These are phyloP conservation scores for Rubroboletus pulcherrimus DNA, from an alignment of 768 basidiomycete genomes.

Conservation along the genomic window DNA sequence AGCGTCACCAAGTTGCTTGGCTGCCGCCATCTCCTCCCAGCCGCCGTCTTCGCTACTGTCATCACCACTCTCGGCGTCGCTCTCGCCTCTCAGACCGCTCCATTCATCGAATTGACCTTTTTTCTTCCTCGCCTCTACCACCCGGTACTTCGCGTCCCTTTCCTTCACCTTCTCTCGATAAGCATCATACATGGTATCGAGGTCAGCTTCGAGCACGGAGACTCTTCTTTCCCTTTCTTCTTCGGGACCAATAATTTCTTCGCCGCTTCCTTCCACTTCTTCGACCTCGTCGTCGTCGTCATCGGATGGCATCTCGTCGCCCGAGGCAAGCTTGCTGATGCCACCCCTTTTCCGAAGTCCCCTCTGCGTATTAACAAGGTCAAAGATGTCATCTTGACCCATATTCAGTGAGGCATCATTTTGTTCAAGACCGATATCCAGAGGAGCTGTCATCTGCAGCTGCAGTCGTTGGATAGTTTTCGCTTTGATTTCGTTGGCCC, in stretches of 20 bases:
- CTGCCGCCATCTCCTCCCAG: conserved; percentile 62
- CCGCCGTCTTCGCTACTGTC: conserved; percentile 51
- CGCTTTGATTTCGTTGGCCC: conserved; percentile 83
- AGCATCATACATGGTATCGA: conserved; percentile 85
- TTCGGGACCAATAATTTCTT: conserved; percentile 53
- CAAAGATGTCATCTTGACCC: conserved; percentile 87
- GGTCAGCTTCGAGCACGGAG: conserved; percentile 68
- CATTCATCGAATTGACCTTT: conserved; percentile 78
- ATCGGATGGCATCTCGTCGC: conserved; percentile 43
- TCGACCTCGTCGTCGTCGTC: conserved; percentile 44
- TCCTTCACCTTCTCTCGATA: conserved; percentile 80
- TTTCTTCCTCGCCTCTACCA: conserved; percentile 69
- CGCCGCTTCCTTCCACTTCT: conserved; percentile 28
- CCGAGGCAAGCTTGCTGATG: conserved; percentile 35
- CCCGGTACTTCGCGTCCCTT: conserved; percentile 83
- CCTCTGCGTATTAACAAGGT: conserved; percentile 63
- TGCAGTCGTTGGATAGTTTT: conserved; percentile 93
- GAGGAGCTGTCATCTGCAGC: conserved; percentile 94
- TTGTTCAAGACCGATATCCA: conserved; percentile 90
- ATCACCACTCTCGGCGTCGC: conserved; percentile 36
- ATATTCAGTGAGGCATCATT: conserved; percentile 66
- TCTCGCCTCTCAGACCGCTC: conserved; percentile 62
- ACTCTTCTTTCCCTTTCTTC: conserved; percentile 68
- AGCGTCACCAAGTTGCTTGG: conserved; percentile 46
- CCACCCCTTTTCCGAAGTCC: conserved; percentile 40